Evolutionary conservation across 148 eudicot genomes (phyloP), one percentile per base, ranked within the genome.

Genomic region (Chenopodium formosanum): DNA sequence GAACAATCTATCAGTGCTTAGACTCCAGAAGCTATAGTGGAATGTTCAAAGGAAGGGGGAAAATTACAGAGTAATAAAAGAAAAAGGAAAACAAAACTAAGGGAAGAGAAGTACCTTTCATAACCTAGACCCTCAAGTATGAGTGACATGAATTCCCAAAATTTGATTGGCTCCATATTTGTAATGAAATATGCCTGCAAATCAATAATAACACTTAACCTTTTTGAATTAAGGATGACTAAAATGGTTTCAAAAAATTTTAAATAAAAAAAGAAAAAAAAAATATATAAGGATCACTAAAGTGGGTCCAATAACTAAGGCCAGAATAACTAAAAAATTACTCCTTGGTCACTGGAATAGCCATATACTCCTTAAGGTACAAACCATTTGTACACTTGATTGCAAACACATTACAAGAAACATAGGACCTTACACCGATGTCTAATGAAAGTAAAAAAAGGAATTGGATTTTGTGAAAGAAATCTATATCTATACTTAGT

Each of bases 81-180:
- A 58, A 9, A 66, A 27, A 25, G 63, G 63, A 29, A 2, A 81
- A 47, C 20, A 25, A 64, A 13, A 25, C 32, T 31, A 40, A 79
- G 44, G 47, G 53, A 81, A 47, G 58, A 82, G 34, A 13, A 60
- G 72, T 88, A 96, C 99, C 99, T 94, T 84, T 94, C 92, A 86
- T 94, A 92, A 78, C 99, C 97, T 82, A 96, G 92, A 76, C 98
- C 99, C 88, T 90, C 98, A 85, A 96, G 97, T 85, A 96, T 89
- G 71, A 94, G 91, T 16, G 98, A 91, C 82, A 94, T 83, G 78
- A 96, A 96, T 86, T 91, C 98, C 99, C 99, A 96, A 86, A 96
- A 94, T 79, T 88, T 89, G 79, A 96, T 91, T 14, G 97, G 93
- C 86, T 96, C 99, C 98, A 84, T 86, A 84, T 96, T 96, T 72